Evolutionary conservation across 495 filamentous ascomycete genomes (phyloP), one percentile per base, ranked within the genome.

Genomic region (Penicilliopsis zonata): DNA sequence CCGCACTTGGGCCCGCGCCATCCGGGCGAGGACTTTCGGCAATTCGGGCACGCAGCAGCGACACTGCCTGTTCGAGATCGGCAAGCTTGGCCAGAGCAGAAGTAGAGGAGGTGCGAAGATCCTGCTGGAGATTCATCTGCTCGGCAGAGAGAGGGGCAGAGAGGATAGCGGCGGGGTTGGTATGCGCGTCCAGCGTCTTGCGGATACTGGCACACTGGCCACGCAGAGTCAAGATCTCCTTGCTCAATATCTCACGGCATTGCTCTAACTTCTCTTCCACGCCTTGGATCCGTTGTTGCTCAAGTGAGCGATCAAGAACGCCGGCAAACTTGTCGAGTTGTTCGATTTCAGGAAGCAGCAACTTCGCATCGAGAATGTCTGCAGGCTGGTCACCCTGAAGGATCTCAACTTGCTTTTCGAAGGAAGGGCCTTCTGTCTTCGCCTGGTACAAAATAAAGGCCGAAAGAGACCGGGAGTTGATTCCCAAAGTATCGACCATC

Each of bases 401-500:
- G 10, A 55, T 47, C 9, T 54, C 28, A 10, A 55, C 34, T 50
- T 47, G 59, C 17, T 50, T 41, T 14, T 42, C 36, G 21, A 33
- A 27, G 21, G 78, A 70, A 9, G 92, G 67, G 35, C 81, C 65
- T 27, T 74, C 59, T 23, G 66, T 55, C 2, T 50, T 49, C 34
- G 76, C 66, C 33, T 74, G 63, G 31, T 58, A 58, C 19, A 70
- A 50, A 18, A 83, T 65, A 48, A 84, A 99, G 1, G 72, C 68
- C 28, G 74, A 59, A 16, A 99, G 53, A 8, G 77, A 72, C 3
- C 83, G 76, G 16, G 80, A 76, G 51, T 95, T 95, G 19, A 96
- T 65, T 5, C 87, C 92, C 13, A 95, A 54, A 2, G 82, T 86
- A 46, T 95, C 86, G 17, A 96, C 71, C 90, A 96, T 99, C 9